phyloP scores from a whole-genome alignment of 139 green algal genomes.

The Chlamydomonas urium region DNA sequence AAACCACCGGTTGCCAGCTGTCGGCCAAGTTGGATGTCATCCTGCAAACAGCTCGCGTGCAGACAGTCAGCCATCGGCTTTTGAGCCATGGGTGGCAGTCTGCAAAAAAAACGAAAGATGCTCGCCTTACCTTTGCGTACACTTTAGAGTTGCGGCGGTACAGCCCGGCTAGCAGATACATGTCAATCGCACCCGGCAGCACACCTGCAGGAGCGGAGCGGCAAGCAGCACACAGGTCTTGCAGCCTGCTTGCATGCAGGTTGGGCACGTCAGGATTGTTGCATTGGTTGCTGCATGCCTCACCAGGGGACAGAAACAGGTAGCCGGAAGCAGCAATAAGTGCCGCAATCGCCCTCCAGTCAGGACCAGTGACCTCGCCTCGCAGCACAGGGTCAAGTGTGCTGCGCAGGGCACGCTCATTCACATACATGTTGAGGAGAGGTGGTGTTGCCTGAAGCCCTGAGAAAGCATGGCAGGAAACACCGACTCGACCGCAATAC shows the following conservation, averaged over 20 bases:
- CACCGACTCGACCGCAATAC: constrained; percentile 1
- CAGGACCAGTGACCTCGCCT: constrained; percentile 63
- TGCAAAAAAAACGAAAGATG: not conserved
- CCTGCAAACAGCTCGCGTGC: constrained; percentile 26
- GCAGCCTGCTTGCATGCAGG: constrained; percentile 4
- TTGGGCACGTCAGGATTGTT: not conserved
- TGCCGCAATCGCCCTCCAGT: constrained; percentile 53
- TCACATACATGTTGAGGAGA: constrained; percentile 4
- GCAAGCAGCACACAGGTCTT: not conserved
- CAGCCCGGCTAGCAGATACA: constrained; percentile 68
- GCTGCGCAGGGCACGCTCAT: constrained; percentile 39
- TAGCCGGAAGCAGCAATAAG: constrained; percentile 50
- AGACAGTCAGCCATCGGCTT: not conserved
- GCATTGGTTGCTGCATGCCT: not conserved
- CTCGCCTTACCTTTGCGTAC: constrained; percentile 30
- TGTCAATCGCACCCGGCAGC: constrained; percentile 72
- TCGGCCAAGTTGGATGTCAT: constrained; percentile 77
- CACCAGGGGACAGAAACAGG: constrained; percentile 63
- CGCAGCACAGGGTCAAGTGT: constrained; percentile 80
- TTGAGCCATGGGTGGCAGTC: not conserved
- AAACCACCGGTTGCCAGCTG: constrained; percentile 88
- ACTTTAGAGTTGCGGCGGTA: constrained; percentile 27
- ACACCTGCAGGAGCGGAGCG: constrained; percentile 50
- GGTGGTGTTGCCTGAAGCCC: not conserved
- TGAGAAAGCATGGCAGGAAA: not conserved